Evolutionary conservation across 164 flowering plant species (phyloP).

Genomic region (Cinnamomum micranthum): DNA sequence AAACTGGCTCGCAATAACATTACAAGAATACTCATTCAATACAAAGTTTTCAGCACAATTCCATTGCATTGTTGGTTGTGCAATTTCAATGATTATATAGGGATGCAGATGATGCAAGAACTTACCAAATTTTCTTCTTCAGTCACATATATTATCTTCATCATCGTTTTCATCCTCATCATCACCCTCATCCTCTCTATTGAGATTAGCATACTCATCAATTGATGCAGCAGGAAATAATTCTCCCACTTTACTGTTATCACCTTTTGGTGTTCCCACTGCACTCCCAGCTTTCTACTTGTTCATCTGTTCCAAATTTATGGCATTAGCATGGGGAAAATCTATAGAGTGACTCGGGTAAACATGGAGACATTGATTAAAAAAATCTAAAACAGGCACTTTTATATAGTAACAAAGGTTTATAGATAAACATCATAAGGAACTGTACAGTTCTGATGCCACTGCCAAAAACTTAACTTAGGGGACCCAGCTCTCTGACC

Average conservation of each 20-base stretch:
- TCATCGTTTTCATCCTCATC: neutral
- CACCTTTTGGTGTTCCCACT: conserved; percentile 19
- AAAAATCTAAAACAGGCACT: neutral
- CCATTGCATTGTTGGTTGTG: no score
- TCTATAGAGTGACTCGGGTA: neutral
- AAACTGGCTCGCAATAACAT: no score
- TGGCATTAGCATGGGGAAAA: neutral
- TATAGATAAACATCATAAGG: neutral
- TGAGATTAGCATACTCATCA: conserved; percentile 44
- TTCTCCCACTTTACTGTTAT: conserved; percentile 45
- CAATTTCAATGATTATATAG: no score
- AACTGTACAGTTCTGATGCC: neutral
- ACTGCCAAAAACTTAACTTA: no score
- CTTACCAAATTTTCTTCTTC: neutral
- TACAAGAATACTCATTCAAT: no score
- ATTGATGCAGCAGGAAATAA: conserved; percentile 44
- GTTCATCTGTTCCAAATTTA: conserved; percentile 51
- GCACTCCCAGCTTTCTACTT: conserved; percentile 44
- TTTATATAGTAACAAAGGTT: neutral
- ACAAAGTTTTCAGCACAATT: no score
- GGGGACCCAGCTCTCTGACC: no score
- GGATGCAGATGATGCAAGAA: neutral
- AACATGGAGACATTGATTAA: neutral
- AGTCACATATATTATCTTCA: conserved; percentile 5
- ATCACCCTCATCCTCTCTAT: conserved; percentile 22